These are phyloP conservation scores for Globisporangium perplexum DNA, from an alignment of 352 stramenopile species.

Conservation along the genomic window DNA sequence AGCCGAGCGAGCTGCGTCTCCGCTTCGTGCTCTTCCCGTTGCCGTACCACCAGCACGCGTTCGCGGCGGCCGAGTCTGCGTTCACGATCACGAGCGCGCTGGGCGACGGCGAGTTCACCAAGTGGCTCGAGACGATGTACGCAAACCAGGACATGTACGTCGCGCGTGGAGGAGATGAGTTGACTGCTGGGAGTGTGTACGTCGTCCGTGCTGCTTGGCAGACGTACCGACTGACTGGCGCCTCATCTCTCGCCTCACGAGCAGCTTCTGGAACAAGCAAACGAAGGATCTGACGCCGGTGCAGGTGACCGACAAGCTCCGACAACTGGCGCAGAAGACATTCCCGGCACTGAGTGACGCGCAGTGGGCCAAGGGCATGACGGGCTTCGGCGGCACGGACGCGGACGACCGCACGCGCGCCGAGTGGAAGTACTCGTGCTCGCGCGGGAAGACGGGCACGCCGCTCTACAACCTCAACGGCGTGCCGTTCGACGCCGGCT, in stretches of 20 bases:
- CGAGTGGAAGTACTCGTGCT: slow-evolving; percentile 81
- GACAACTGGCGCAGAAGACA: slow-evolving; percentile 50
- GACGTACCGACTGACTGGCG: neutral
- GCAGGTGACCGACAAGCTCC: slow-evolving; percentile 61
- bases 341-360: slow-evolving; percentile 54
- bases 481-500: slow-evolving; percentile 49
- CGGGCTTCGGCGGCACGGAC: slow-evolving; percentile 64
- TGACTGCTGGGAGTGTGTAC: no score
- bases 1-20: slow-evolving; percentile 64
- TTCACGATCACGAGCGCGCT: slow-evolving; percentile 62
- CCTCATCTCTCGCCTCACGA: neutral
- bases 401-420: slow-evolving; percentile 50
- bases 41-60: slow-evolving; percentile 77
- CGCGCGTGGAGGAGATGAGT: no score
- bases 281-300: slow-evolving; percentile 74
- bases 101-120: slow-evolving; percentile 46
- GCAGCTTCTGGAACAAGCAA: slow-evolving; percentile 71
- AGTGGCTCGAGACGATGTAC: slow-evolving; percentile 79
- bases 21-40: slow-evolving; percentile 72
- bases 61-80: slow-evolving; percentile 48
- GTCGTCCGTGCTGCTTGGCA: neutral
- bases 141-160: slow-evolving; percentile 68
- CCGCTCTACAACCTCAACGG: slow-evolving; percentile 79
- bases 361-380: slow-evolving; percentile 72
- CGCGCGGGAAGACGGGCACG: slow-evolving; percentile 63